Base-by-base conservation (phyloP, 1,284 basidiomycete genomes). In the Ceratobasidium sp. region DNA sequence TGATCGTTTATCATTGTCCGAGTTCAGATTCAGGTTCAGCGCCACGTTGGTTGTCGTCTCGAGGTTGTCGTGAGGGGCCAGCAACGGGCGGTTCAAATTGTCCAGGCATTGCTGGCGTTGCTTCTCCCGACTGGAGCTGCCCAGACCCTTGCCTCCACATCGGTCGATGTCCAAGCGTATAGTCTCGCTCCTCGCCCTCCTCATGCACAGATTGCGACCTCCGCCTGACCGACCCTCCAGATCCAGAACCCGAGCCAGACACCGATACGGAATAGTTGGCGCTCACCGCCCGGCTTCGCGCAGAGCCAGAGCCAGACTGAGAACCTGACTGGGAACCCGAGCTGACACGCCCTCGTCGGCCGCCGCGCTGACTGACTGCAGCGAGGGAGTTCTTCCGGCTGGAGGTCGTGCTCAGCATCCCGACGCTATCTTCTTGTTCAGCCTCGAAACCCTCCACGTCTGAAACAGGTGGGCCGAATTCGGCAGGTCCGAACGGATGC, bases 361-460 rank as follows among this genome's bases (percentile, higher is more conserved):
- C 86, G 6, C 84, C 85, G 69, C 86, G 84, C 68, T 84, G 86
- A 20, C 87, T 84, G 77, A 87, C 84, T 66, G 87, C 88, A 6
- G 86, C 87, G 40, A 90, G 84, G 33, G 92, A 92, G 5, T 87
- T 86, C 48, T 87, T 86, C 3, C 91, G 91, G 80, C 90, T 91
- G 15, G 88, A 87, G 1, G 84, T 85, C 56, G 85, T 83, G 74
- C 87, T 88, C 74, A 94, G 84, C 15, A 87, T 82, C 17, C 92
- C 93, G 66, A 94, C 90, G 69, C 88, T 88, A 81, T 94, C 93
- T 66, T 93, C 91, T 44, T 88, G 87, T 83, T 94, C 92, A 12
- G 88, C 91, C 68, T 87, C 89, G 9, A 87, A 87, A 4, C 88
- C 78, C 28, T 65, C 73, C 42, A 17, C 65, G 57, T 78, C 88